Base-by-base conservation (phyloP, 116 monocot species). In the Iris pallida region DNA sequence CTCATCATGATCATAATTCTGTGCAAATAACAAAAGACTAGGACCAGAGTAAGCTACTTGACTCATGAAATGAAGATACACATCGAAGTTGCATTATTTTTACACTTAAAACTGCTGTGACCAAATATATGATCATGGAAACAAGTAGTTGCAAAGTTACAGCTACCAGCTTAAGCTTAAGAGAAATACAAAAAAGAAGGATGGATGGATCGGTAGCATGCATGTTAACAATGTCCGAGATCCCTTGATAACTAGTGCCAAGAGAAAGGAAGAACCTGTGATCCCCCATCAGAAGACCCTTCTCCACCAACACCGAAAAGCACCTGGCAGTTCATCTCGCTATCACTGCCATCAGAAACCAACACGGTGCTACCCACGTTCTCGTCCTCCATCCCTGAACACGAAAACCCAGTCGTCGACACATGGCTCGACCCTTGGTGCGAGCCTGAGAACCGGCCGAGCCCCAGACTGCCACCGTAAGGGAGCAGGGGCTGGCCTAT, bases 401-500 rank as follows among this genome's bases (percentile, higher is more conserved):
- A 63, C 7, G 74, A 47, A 66, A 74, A 74, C 8, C 74, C 66
- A 0, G 74, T 74, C 13, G 66, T 6, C 42, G 75, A 66, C 30
- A 66, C 66, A n/a, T 42, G 49, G 49, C 44, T 62, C 3, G 81
- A 61, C 3, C 3, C 30, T 30, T 30, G 30, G 30, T 30, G 30
- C 5, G 51, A 45, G 58, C 64, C 46, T 44, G 77, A 45, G 52
- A 64, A 65, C 13, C 62, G 41, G 0, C 51, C 44, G 3, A 70
- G 16, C 12, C 18, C 54, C n/a, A 48, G 5, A 47, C 64, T 78
- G 42, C 66, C 75, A 17, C 74, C 49, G 41, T 67, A 61, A 2
- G 87, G 69, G 43, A 80, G 20, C 18, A 87, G 66, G 42, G 87
- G 83, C 75, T 74, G 75, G 0, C 64, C 59, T 42, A 78, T 63